A percentile compares a stretch with the other conserved stretches of the same genome.
These are phyloP conservation scores for Trichosporon sp. DNA, from an alignment of 1,284 basidiomycete genomes.

Conservation along the genomic window DNA sequence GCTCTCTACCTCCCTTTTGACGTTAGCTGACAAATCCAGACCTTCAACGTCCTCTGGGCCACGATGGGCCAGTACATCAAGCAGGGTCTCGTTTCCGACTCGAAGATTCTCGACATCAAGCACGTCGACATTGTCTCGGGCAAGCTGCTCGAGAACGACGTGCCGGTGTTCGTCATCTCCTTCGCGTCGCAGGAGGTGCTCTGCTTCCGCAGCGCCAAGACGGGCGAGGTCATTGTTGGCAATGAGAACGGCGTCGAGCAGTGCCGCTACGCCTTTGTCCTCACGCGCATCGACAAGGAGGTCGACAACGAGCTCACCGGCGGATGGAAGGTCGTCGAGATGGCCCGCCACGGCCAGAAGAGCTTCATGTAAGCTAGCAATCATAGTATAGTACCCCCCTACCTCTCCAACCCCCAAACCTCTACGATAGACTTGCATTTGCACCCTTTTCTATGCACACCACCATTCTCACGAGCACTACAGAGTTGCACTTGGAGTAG, in stretches of 20 bases:
- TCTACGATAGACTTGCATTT: slow-evolving; percentile 10
- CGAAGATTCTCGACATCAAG: slow-evolving; percentile 89
- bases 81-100: slow-evolving; percentile 86
- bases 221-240: slow-evolving; percentile 81
- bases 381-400: neutral
- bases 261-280: slow-evolving; percentile 87
- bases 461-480: slow-evolving; percentile 9
- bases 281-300: slow-evolving; percentile 84
- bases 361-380: slow-evolving; percentile 34
- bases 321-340: slow-evolving; percentile 95
- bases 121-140: slow-evolving; percentile 80
- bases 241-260: slow-evolving; percentile 87
- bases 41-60: slow-evolving; percentile 95
- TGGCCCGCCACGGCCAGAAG: slow-evolving; percentile 43
- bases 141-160: slow-evolving; percentile 81
- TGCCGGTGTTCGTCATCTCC: slow-evolving; percentile 90
- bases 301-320: slow-evolving; percentile 89
- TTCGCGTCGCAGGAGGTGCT: slow-evolving; percentile 94
- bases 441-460: slow-evolving; percentile 13
- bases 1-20: neutral
- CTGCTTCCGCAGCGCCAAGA: slow-evolving; percentile 85
- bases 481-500: neutral
- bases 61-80: slow-evolving; percentile 92
- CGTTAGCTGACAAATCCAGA: slow-evolving; percentile 60
- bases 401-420: neutral